Base-by-base conservation (phyloP, 2,329 filamentous ascomycete species). In the Ophiostoma himal-ulmi region DNA sequence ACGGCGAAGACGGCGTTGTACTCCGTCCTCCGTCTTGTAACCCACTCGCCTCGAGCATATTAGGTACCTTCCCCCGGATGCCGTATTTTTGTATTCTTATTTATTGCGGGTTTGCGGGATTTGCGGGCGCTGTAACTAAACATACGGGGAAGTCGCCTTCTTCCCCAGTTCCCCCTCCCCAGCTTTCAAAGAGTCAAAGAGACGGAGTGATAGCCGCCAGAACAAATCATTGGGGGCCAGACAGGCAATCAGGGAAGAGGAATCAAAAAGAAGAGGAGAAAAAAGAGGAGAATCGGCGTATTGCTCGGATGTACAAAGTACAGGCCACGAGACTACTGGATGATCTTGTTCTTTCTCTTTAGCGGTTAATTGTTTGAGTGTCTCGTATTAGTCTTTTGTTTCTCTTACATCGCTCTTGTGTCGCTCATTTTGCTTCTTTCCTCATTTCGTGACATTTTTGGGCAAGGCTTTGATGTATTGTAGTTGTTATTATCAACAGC, bases 201-300 rank as follows among this genome's bases (percentile, higher is more conserved):
- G 44, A n/a, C 44, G n/a, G 17, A 48, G 44, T 48, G 17, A 48
- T 48, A 48, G 44, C 44, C 44, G 44, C 52, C 52, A 57, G 20
- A 17, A 8, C 10, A 22, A 22, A 57, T 26, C 44, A 57, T 30
- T 57, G 52, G 52, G 52, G 52, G 52, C 52, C 17, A 14, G n/a
- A 57, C n/a, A 57, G 52, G 5, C n/a, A 57, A 14, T 10, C 22
- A 57, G 8, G n/a, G 52, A 57, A 4, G 41, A 13, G 44, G 20
- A 48, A 48, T 20, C 44, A 48, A 20, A 48, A 48, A 48, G 26
- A 11, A 26, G 17, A 17, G 10, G 52, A 10, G 17, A 57, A 6
- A 57, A 57, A 57, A 57, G 52, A 57, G 52, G 52, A 57, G 52
- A 26, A 57, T 17, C 52, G 52, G 52, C 52, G n/a, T 57, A 57